These are phyloP conservation scores for Corylus avellana DNA, from an alignment of 306 rosid genomes.

Conservation along the genomic window DNA sequence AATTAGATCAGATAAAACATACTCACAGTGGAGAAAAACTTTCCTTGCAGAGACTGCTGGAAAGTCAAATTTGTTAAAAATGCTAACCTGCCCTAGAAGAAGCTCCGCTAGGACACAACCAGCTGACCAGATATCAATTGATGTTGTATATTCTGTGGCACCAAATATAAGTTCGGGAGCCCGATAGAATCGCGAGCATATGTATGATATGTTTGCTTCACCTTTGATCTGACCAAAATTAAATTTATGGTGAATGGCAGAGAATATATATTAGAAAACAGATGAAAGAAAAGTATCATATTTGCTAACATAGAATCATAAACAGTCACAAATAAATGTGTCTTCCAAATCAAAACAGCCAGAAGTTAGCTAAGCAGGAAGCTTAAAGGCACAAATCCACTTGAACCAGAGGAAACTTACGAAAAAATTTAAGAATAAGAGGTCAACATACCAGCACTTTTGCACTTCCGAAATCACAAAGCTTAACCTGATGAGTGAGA, in stretches of 20 bases:
- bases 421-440: constrained; percentile 26
- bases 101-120: constrained; percentile 99
- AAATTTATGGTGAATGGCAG: constrained; percentile 19
- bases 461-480: constrained; percentile 98
- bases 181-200: constrained; percentile 93
- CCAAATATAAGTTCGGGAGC: constrained; percentile 98
- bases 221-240: constrained; percentile 67
- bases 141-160: constrained; percentile 93
- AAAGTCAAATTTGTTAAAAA: constrained; percentile 12
- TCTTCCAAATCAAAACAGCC: background rate
- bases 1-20: constrained; percentile 2
- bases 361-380: background rate
- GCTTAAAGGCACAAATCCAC: background rate
- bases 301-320: background rate
- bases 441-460: constrained; percentile 77
- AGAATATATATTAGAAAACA: constrained; percentile 20
- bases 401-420: background rate
- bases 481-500: constrained; percentile 90
- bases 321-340: background rate
- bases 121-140: constrained; percentile 98
- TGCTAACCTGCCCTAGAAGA: constrained; percentile 89
- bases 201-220: constrained; percentile 91
- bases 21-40: background rate
- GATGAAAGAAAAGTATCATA: constrained; percentile 1
- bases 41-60: background rate